Percentiles rank a stretch among this genome's conserved stretches.
Evolutionary conservation across 1,284 basidiomycete species (phyloP).

Genomic region (Ganoderma resinaceum): DNA sequence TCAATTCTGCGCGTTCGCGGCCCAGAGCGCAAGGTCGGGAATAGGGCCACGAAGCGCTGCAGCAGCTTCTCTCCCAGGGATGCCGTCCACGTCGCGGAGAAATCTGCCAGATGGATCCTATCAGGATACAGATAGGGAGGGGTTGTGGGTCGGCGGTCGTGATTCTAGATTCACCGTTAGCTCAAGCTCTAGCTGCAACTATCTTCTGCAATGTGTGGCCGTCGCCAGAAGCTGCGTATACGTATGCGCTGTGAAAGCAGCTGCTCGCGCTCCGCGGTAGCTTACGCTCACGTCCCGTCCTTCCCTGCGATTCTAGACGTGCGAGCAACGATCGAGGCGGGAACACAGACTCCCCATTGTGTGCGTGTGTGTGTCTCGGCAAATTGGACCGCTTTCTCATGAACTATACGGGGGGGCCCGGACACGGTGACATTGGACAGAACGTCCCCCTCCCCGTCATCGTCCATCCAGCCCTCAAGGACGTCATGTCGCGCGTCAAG

Average conservation of each 20-base stretch:
- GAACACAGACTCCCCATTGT: not conserved
- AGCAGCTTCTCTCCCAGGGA: not conserved
- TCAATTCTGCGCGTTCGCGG: not conserved
- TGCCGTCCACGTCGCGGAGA: not conserved
- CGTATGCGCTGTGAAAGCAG: no score
- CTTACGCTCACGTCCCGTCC: not conserved
- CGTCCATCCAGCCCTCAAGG: not conserved
- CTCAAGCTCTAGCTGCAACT: not conserved
- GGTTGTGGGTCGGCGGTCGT: not conserved
- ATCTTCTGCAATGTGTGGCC: not conserved
- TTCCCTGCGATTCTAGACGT: not conserved
- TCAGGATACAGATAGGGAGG: not conserved
- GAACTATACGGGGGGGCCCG: not conserved
- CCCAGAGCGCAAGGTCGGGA: not conserved
- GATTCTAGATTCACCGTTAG: not conserved
- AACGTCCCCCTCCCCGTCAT: not conserved
- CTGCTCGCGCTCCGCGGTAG: not conserved
- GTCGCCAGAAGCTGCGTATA: not conserved
- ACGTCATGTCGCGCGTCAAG: not conserved
- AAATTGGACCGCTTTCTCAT: not conserved
- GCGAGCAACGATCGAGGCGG: not conserved
- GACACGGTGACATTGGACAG: not conserved
- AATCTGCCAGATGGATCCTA: not conserved
- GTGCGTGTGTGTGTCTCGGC: not conserved
- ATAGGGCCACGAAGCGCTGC: not conserved